Base-by-base conservation (phyloP, 2,329 filamentous ascomycete genomes). In the Aspergillus neoniger region DNA sequence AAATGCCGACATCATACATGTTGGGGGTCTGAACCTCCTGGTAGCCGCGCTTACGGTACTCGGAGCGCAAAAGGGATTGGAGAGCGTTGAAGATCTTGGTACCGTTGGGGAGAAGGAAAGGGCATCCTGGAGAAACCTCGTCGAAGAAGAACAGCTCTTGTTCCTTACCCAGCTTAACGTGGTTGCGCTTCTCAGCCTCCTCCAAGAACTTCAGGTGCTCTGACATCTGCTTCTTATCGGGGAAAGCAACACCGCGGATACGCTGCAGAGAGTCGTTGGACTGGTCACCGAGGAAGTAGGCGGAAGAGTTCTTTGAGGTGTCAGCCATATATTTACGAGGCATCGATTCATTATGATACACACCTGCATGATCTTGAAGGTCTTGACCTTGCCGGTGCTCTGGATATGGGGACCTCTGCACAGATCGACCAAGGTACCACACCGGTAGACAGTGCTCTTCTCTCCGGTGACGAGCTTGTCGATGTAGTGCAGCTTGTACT, bases 121-220 rank as follows among this genome's bases (percentile, higher is more conserved):
- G 88, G 17, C 91, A 95, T 36, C 95, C 95, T 1, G 95, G 95
- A n/a, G 93, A 97, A 70, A 89, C 84, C 65, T 96, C 91, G 72
- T 96, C 89, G 81, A 97, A 99, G 83, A 97, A 96, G 83, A 96
- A 99, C 8, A 99, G 87, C 75, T 98, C 94, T 77, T 99, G 95
- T 65, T 98, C 93, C 74, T 89, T 91, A 65, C 93, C 95, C 67
- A 99, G 93, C 80, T 91, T 92, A 67, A 94, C 85, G 75, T 99
- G 95, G 73, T 98, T 95, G 65, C 95, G 89, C 83, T 96, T 96
- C 63, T 95, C 94, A n/a, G 95, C 95, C 80, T 99, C 95, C 72
- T 96, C 94, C 30, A 99, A 85, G 80, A 96, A 96, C 73, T 94
- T 92, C 80, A 96, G 88, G 81, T 98, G 92, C 72, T 96, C 92